Evolutionary conservation across 2,329 filamentous ascomycete species (phyloP).

Genomic region (Xylariales sp.): DNA sequence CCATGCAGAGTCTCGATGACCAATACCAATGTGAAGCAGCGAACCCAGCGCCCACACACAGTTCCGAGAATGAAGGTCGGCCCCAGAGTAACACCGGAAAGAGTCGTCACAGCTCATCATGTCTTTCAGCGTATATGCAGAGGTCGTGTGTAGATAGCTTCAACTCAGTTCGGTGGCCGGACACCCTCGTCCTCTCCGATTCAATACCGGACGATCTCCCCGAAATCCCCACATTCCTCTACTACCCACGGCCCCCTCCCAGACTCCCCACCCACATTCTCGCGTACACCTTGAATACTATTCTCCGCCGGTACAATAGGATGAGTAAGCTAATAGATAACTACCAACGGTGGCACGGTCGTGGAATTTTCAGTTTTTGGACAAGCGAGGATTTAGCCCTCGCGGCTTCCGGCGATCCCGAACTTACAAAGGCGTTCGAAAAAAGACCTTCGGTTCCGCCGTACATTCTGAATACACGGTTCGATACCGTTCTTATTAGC

Average conservation of each 20-base stretch:
- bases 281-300: background rate
- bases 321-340: constrained; percentile 22
- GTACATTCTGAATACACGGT: constrained; percentile 11
- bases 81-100: no score
- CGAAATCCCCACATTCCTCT: constrained; percentile 13
- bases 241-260: constrained; percentile 22
- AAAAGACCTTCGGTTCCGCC: constrained; percentile 27
- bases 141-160: background rate
- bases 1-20: no score
- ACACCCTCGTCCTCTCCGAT: constrained; percentile 1
- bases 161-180: constrained; percentile 18
- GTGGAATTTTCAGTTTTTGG: constrained; percentile 29
- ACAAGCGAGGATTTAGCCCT: background rate
- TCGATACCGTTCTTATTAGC: constrained; percentile 9
- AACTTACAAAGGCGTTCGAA: background rate
- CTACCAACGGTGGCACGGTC: constrained; percentile 29
- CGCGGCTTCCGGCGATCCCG: background rate
- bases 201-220: background rate
- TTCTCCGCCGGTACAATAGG: constrained; percentile 24
- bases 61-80: background rate
- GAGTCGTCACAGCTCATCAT: no score
- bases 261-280: constrained; percentile 23
- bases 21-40: background rate
- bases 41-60: background rate
- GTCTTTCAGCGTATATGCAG: no score